These are phyloP conservation scores for Cladorrhinum sp. DNA, from an alignment of 2,329 filamentous ascomycete genomes.

Conservation along the genomic window DNA sequence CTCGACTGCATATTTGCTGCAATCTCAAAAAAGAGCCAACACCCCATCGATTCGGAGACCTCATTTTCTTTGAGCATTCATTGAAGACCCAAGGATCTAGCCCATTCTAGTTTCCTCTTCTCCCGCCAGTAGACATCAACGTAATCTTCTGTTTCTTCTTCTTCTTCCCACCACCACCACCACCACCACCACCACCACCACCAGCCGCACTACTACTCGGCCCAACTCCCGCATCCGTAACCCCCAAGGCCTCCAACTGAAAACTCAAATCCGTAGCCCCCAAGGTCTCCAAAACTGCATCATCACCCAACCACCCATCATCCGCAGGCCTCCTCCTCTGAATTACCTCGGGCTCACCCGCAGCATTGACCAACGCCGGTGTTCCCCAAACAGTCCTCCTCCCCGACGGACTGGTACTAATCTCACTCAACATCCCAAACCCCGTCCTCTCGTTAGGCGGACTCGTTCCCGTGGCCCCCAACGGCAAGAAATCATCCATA, in stretches of 20 bases:
- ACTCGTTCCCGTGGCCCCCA: constrained; percentile 39
- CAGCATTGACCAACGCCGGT: constrained; percentile 58
- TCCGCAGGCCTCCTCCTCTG: constrained; percentile 37
- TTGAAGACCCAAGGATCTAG: too few relatives aligned
- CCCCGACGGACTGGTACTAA: constrained; percentile 76
- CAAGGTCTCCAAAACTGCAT: constrained; percentile 72
- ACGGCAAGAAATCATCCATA: constrained; percentile 63
- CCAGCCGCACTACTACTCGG: constrained; percentile 19
- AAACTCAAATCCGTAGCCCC: constrained; percentile 56
- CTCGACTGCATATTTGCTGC: background rate
- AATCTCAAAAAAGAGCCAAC: too few relatives aligned
- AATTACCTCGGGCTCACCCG: constrained; percentile 42
- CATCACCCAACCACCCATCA: constrained; percentile 72
- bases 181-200: constrained; percentile 13
- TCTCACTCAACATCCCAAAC: constrained; percentile 68
- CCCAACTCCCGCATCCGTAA: constrained; percentile 30
- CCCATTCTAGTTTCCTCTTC: constrained; percentile 36
- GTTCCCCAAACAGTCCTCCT: constrained; percentile 93
- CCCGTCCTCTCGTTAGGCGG: constrained; percentile 57
- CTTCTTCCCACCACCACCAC: constrained; percentile 49
- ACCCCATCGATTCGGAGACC: too few relatives aligned
- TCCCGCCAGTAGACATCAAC: constrained; percentile 65
- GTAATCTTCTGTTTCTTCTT: constrained; percentile 73
- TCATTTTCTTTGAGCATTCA: too few relatives aligned
- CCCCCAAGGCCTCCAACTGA: constrained; percentile 55